Evolutionary conservation across 345 rosid species (phyloP), one percentile per base, ranked within the genome.

Genomic region (Eucalyptus camaldulensis): DNA sequence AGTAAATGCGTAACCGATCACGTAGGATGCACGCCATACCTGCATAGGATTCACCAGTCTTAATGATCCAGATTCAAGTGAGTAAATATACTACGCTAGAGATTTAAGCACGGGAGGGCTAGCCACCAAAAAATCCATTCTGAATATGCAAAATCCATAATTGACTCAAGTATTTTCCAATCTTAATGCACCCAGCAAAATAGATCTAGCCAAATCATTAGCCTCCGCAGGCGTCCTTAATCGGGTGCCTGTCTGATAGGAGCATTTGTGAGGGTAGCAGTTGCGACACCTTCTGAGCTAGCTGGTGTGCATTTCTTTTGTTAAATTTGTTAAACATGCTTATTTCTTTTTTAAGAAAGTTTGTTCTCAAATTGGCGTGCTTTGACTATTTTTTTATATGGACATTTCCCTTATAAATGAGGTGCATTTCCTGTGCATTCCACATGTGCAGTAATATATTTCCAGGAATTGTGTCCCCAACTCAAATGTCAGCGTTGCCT

Each of bases 161-260:
- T 29, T 29, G 1, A 29, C 5, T 62, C 1, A 13, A 62, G 10
- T n/a, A 0, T 62, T 62, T 62, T 14, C 2, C 31, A 62, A 13
- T 5, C 19, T 62, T 29, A 29, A 10, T 62, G 1, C 33, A 29
- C 0, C 37, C 3, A 62, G 7, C 9, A 62, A 62, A 62, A 62
- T 27, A 50, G 17, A 50, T 50, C 17, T 50, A 50, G 17, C 7
- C 0, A 50, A 50, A 50, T 0, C 0, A 50, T 50, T 50, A 50
- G 0, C 17, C 7, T 50, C 7, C 0, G 0, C 1, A 14, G 0
- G 17, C 53, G 0, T 50, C 17, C 17, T 50, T 50, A 50, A 50
- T 50, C 0, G 7, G 0, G 17, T 49, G 3, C 0, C 3, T 49
- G 51, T 14, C 0, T 49, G 6, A 14, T 1, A 14, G 53, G 53